phyloP scores from a whole-genome alignment of 768 basidiomycete genomes.

The Serendipita vermifera region DNA sequence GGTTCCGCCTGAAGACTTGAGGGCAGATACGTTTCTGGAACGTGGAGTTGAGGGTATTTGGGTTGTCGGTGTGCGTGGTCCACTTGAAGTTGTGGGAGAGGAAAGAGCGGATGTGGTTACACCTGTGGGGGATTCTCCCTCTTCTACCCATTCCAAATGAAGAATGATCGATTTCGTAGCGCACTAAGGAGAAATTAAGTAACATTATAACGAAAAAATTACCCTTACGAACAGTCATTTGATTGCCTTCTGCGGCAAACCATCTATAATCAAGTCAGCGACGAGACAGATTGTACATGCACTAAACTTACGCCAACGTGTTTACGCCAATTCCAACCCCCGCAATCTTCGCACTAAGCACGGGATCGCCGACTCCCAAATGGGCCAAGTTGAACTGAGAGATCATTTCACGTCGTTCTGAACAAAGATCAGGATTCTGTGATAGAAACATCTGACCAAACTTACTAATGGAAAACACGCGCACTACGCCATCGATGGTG shows the following conservation, averaged over 20 bases:
- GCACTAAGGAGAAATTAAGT: slow-evolving; percentile 36
- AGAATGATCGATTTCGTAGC: slow-evolving; percentile 79
- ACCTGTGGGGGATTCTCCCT: slow-evolving; percentile 25
- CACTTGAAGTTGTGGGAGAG: slow-evolving; percentile 14
- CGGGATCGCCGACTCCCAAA: slow-evolving; percentile 53
- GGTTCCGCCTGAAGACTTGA: slow-evolving; percentile 8
- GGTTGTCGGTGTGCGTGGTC: slow-evolving; percentile 14
- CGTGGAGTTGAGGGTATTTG: background rate
- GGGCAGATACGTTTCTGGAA: slow-evolving; percentile 18
- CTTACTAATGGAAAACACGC: slow-evolving; percentile 84
- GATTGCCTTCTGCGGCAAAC: slow-evolving; percentile 82
- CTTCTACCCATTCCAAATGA: slow-evolving; percentile 78
- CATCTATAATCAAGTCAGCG: slow-evolving; percentile 33
- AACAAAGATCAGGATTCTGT: slow-evolving; percentile 20
- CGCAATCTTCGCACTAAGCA: slow-evolving; percentile 51
- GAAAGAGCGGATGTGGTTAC: background rate
- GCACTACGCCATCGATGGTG: slow-evolving; percentile 82
- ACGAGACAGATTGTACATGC: background rate
- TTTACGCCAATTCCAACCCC: slow-evolving; percentile 74
- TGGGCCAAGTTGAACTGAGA: slow-evolving; percentile 82
- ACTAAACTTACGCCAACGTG: slow-evolving; percentile 57
- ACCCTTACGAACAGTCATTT: slow-evolving; percentile 60
- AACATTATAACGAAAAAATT: background rate
- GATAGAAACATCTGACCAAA: slow-evolving; percentile 11
- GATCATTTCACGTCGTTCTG: slow-evolving; percentile 71